These are phyloP conservation scores for Whalleya microplaca DNA, from an alignment of 2,329 filamentous ascomycete species.

Conservation along the genomic window DNA sequence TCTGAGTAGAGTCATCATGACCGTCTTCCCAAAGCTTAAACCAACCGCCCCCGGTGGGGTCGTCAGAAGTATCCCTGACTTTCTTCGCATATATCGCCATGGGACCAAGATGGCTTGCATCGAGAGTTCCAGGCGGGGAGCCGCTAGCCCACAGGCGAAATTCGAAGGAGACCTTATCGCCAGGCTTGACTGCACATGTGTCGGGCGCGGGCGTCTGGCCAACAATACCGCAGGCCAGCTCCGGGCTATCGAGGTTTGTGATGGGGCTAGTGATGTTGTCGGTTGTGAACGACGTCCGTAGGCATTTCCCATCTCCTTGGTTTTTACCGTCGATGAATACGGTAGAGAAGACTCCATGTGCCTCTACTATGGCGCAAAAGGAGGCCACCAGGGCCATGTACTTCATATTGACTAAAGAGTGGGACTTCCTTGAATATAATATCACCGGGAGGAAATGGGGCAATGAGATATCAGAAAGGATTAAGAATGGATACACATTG, in stretches of 20 bases:
- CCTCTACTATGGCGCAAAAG: neutral
- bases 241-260: conserved; percentile 10
- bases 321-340: conserved; percentile 14
- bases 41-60: conserved; percentile 13
- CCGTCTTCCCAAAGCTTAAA: conserved; percentile 26
- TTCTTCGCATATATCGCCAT: conserved; percentile 20
- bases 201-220: conserved; percentile 7
- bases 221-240: conserved; percentile 16
- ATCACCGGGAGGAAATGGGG: too few relatives aligned
- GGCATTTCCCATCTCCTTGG: conserved; percentile 14
- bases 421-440: too few relatives aligned
- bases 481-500: too few relatives aligned
- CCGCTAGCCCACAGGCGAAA: conserved; percentile 14
- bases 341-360: conserved; percentile 17
- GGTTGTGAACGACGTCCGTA: conserved; percentile 9
- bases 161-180: conserved; percentile 17
- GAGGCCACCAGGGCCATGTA: too few relatives aligned
- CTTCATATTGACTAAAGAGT: too few relatives aligned
- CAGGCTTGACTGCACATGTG: conserved; percentile 5
- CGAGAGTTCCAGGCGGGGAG: conserved; percentile 11
- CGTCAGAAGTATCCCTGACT: neutral
- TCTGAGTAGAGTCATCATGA: conserved; percentile 28
- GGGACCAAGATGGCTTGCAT: conserved; percentile 10
- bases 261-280: conserved; percentile 15
- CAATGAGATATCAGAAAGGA: too few relatives aligned